Conservation (phyloP, 1,139 yeast genomes). For the Sugiyamaella sp. region DNA sequence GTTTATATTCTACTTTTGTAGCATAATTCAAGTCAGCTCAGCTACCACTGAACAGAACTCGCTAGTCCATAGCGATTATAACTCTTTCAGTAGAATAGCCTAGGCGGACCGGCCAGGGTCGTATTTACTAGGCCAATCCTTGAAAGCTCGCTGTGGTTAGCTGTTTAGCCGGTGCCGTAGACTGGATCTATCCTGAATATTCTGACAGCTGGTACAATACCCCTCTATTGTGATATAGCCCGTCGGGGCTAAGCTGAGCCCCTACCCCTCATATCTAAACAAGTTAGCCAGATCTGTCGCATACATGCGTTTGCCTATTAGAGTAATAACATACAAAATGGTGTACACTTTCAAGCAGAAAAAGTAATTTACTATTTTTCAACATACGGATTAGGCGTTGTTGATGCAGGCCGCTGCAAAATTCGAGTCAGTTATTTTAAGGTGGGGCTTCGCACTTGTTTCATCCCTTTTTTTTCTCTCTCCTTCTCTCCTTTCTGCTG, state of each 20-base stretch:
- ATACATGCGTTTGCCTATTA: constrained; percentile 1
- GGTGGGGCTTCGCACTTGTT: constrained; percentile 11
- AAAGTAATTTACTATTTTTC: constrained; percentile 10
- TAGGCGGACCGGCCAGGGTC: too few species aligned
- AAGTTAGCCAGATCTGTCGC: constrained; percentile 3
- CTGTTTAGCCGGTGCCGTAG: too few species aligned
- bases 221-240: background rate
- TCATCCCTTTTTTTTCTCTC: background rate
- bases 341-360: background rate
- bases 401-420: background rate
- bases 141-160: too few species aligned
- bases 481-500: background rate
- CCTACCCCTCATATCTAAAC: background rate
- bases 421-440: constrained; percentile 6
- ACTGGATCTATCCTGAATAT: too few species aligned
- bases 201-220: too few species aligned
- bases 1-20: too few species aligned
- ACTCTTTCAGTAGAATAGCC: too few species aligned
- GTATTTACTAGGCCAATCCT: too few species aligned
- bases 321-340: background rate
- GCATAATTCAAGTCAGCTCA: too few species aligned
- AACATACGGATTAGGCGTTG: constrained; percentile 1
- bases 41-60: too few species aligned
- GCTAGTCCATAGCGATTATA: too few species aligned
- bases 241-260: background rate